These are phyloP conservation scores for Leccinum uliginosum DNA, from an alignment of 768 basidiomycete genomes.

Conservation along the genomic window DNA sequence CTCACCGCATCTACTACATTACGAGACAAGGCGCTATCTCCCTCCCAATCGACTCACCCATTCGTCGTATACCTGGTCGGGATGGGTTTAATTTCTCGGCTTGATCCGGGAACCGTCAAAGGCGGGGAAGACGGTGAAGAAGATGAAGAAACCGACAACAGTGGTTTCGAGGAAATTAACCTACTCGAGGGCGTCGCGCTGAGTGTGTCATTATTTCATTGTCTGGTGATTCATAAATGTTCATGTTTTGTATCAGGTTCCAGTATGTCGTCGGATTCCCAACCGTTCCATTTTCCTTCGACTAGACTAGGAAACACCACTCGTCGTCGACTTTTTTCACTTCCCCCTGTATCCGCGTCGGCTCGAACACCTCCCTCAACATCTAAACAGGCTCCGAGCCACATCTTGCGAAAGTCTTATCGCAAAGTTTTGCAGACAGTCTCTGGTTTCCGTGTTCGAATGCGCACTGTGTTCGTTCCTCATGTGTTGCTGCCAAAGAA, in stretches of 20 bases:
- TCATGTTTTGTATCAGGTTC: constrained; percentile 34
- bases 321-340: constrained; percentile 63
- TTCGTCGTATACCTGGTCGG: constrained; percentile 27
- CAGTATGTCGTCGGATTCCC: constrained; percentile 35
- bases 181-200: constrained; percentile 62
- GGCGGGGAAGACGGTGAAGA: constrained; percentile 19
- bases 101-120: constrained; percentile 1
- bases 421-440: constrained; percentile 73
- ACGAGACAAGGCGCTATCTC: constrained; percentile 66
- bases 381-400: constrained; percentile 44
- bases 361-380: constrained; percentile 44
- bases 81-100: constrained; percentile 14
- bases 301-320: constrained; percentile 66
- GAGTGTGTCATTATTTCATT: constrained; percentile 38
- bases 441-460: constrained; percentile 83
- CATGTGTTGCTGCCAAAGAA: constrained; percentile 64
- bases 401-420: constrained; percentile 82
- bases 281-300: constrained; percentile 53
- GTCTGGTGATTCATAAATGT: background rate
- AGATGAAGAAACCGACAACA: constrained; percentile 37
- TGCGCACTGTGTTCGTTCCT: constrained; percentile 93
- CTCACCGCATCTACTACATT: constrained; percentile 88
- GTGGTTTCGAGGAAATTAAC: constrained; percentile 64
- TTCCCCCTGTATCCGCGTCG: constrained; percentile 46
- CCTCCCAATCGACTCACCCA: constrained; percentile 36